Percentiles rank a stretch among this genome's conserved stretches.
These are phyloP conservation scores for Grifola frondosa DNA, from an alignment of 1,284 basidiomycete genomes.

Conservation along the genomic window DNA sequence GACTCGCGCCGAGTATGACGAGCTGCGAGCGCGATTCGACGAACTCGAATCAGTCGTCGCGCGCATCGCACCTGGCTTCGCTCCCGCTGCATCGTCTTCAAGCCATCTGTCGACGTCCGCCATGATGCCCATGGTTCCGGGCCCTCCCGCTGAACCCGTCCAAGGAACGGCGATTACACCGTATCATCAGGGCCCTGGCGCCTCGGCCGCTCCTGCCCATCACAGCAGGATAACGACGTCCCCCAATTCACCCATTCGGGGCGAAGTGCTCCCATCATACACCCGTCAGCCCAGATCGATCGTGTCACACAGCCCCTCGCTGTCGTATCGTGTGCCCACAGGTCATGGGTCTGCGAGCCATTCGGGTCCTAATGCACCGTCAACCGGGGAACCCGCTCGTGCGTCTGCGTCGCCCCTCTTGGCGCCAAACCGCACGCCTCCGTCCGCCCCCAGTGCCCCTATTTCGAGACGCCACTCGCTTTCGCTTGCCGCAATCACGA, in stretches of 20 bases:
- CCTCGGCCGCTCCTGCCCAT: too few species aligned
- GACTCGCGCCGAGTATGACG: slow-evolving; percentile 51
- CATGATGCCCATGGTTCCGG: slow-evolving; percentile 24
- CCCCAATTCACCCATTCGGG: slow-evolving; percentile 24
- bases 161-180: slow-evolving; percentile 28
- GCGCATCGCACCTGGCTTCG: slow-evolving; percentile 17
- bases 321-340: slow-evolving; percentile 15
- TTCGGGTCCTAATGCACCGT: neutral
- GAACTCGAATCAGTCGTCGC: slow-evolving; percentile 37
- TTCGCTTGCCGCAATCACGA: slow-evolving; percentile 34
- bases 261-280: slow-evolving; percentile 19
- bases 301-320: slow-evolving; percentile 23
- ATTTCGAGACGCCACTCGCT: slow-evolving; percentile 30
- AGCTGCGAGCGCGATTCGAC: slow-evolving; percentile 42
- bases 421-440: slow-evolving; percentile 16
- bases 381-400: slow-evolving; percentile 2
- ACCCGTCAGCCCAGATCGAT: slow-evolving; percentile 9
- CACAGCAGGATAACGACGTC: slow-evolving; percentile 15
- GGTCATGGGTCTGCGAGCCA: too few species aligned
- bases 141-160: slow-evolving; percentile 24
- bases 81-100: slow-evolving; percentile 12
- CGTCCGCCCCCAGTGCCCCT: slow-evolving; percentile 8
- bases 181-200: slow-evolving; percentile 21
- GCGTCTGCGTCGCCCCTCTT: slow-evolving; percentile 7
- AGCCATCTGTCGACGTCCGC: slow-evolving; percentile 18